These are phyloP conservation scores for Adansonia madagascariensis DNA, from an alignment of 441 rosid genomes.

Conservation along the genomic window DNA sequence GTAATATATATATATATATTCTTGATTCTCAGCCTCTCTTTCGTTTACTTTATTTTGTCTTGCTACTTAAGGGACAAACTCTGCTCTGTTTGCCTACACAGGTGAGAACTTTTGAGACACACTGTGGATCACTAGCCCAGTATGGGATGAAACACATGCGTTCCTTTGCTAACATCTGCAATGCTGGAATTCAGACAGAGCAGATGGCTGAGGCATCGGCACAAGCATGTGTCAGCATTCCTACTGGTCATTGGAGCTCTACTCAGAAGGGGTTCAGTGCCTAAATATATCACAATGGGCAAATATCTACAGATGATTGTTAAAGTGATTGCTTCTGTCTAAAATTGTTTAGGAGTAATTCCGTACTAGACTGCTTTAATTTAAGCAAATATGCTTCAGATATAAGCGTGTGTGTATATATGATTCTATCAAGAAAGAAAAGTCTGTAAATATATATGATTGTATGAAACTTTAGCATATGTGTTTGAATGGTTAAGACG, in stretches of 20 bases:
- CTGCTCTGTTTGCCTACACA: conserved; percentile 30
- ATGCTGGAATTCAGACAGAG: conserved; percentile 57
- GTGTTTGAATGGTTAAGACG: background rate
- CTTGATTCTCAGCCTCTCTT: background rate
- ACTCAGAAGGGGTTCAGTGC: conserved; percentile 76
- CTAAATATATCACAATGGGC: conserved; percentile 28
- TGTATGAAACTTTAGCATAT: background rate
- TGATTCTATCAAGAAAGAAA: background rate
- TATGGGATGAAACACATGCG: conserved; percentile 98
- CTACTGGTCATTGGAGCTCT: conserved; percentile 82
- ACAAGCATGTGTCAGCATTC: conserved; percentile 71
- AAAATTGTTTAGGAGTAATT: conserved; percentile 18
- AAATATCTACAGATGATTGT: background rate
- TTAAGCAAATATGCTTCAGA: background rate
- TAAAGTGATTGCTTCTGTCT: conserved; percentile 27
- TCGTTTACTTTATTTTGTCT: background rate
- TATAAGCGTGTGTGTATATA: background rate
- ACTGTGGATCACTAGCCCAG: conserved; percentile 83
- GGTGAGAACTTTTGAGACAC: conserved; percentile 82
- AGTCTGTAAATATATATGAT: background rate
- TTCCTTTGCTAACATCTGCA: conserved; percentile 88
- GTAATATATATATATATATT: conserved; percentile 39
- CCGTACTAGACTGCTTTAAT: conserved; percentile 6
- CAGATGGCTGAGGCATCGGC: conserved; percentile 83
- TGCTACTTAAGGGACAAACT: background rate